Percentiles rank a stretch among this genome's conserved stretches.
Conservation (phyloP, 208 protist genomes). For the Leishmania gerbilli region DNA sequence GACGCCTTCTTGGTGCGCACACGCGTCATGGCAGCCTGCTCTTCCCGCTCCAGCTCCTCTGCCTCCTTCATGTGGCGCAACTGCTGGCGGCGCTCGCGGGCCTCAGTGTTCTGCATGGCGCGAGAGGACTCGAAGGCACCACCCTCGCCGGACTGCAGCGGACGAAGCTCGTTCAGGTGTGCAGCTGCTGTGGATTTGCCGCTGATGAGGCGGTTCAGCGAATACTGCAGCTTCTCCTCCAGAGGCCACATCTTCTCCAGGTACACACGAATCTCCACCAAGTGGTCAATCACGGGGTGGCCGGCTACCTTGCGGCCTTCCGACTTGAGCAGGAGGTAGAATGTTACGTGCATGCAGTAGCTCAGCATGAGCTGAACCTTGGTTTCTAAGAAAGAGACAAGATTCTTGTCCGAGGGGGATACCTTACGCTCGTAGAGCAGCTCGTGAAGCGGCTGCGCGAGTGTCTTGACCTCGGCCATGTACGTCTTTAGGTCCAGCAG, state of each 20-base stretch:
- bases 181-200: slow-evolving; percentile 71
- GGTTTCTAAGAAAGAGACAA: slow-evolving; percentile 89
- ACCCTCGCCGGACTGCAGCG: slow-evolving; percentile 44
- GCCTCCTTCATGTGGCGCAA: slow-evolving; percentile 66
- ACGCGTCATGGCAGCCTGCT: slow-evolving; percentile 82
- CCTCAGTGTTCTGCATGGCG: slow-evolving; percentile 43
- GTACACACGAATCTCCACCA: slow-evolving; percentile 93
- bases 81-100: slow-evolving; percentile 67
- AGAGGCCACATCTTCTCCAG: slow-evolving; percentile 95
- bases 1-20: slow-evolving; percentile 80
- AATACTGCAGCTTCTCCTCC: slow-evolving; percentile 96
- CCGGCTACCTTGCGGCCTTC: slow-evolving; percentile 91
- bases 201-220: slow-evolving; percentile 93
- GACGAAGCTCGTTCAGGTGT: slow-evolving; percentile 68
- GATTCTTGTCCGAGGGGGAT: slow-evolving; percentile 68
- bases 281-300: slow-evolving; percentile 94
- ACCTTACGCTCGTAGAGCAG: slow-evolving; percentile 83
- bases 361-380: slow-evolving; percentile 95
- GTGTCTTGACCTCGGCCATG: slow-evolving; percentile 83
- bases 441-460: slow-evolving; percentile 81
- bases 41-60: slow-evolving; percentile 83
- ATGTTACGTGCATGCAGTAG: slow-evolving; percentile 96
- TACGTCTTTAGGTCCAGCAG: slow-evolving; percentile 86
- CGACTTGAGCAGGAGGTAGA: slow-evolving; percentile 93
- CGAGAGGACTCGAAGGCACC: slow-evolving; percentile 39